These are phyloP conservation scores for Colletotrichum salicis DNA, from an alignment of 2,329 filamentous ascomycete genomes.

Conservation along the genomic window DNA sequence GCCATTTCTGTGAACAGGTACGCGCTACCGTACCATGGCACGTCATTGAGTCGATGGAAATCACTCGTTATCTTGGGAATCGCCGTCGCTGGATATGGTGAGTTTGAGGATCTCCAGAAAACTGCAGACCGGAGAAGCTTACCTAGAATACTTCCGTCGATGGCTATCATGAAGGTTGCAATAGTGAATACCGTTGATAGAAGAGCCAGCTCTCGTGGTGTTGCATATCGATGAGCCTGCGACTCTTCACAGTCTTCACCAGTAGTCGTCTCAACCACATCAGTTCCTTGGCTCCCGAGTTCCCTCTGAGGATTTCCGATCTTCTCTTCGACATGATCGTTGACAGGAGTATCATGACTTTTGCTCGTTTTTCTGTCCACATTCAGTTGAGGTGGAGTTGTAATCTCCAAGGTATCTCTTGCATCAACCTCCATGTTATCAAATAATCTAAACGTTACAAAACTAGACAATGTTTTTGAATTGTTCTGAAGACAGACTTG, in stretches of 20 bases:
- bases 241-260: background rate
- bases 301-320: too few relatives aligned
- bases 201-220: background rate
- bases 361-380: too few relatives aligned
- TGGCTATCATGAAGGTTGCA: slow-evolving; percentile 10
- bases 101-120: too few relatives aligned
- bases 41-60: slow-evolving; percentile 61
- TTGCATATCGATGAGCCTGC: background rate
- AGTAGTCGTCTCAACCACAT: background rate
- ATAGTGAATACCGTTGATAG: background rate
- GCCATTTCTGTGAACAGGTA: slow-evolving; percentile 46
- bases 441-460: background rate
- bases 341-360: background rate
- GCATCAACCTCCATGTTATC: background rate
- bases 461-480: background rate
- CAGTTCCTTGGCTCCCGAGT: background rate
- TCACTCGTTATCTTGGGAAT: slow-evolving; percentile 61
- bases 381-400: too few relatives aligned
- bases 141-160: slow-evolving; percentile 2
- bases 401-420: background rate
- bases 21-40: slow-evolving; percentile 66
- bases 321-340: background rate
- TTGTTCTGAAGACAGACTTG: background rate
- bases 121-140: too few relatives aligned
- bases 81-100: slow-evolving; percentile 40